Evolutionary conservation across 768 basidiomycete species (phyloP).

Genomic region (Lactarius sp.): DNA sequence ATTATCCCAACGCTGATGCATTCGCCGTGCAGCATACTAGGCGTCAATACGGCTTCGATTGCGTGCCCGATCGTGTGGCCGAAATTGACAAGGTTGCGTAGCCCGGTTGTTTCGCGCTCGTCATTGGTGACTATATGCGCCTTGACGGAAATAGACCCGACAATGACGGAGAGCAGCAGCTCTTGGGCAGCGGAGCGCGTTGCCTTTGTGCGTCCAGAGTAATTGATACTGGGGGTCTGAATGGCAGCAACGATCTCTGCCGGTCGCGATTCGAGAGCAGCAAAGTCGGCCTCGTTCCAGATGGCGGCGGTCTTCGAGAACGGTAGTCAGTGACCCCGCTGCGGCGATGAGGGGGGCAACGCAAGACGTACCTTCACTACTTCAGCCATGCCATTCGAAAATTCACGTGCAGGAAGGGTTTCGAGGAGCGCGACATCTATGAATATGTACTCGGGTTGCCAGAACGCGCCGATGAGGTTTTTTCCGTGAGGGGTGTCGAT

Average conservation of each 20-base stretch:
- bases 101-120: conserved; percentile 84
- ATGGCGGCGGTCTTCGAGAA: conserved; percentile 88
- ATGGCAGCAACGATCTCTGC: conserved; percentile 88
- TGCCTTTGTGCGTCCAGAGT: conserved; percentile 50
- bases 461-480: conserved; percentile 97
- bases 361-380: conserved; percentile 75
- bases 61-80: conserved; percentile 99
- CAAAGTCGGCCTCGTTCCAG: conserved; percentile 90
- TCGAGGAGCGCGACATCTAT: conserved; percentile 96
- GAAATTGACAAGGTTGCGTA: conserved; percentile 98
- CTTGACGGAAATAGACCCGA: conserved; percentile 92
- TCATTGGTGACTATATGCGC: conserved; percentile 96
- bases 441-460: conserved; percentile 97
- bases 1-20: conserved; percentile 96
- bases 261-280: conserved; percentile 78
- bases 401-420: conserved; percentile 85
- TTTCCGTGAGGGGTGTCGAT: conserved; percentile 98
- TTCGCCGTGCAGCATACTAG: conserved; percentile 94
- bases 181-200: conserved; percentile 74
- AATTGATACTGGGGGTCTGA: conserved; percentile 57
- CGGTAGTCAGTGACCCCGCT: background rate
- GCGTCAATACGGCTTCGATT: conserved; percentile 93
- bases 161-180: conserved; percentile 85
- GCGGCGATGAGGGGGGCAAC: background rate
- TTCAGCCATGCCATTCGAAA: conserved; percentile 99